Evolutionary conservation across 2,329 filamentous ascomycete species (phyloP).

Genomic region (Fusarium tjaetaba): DNA sequence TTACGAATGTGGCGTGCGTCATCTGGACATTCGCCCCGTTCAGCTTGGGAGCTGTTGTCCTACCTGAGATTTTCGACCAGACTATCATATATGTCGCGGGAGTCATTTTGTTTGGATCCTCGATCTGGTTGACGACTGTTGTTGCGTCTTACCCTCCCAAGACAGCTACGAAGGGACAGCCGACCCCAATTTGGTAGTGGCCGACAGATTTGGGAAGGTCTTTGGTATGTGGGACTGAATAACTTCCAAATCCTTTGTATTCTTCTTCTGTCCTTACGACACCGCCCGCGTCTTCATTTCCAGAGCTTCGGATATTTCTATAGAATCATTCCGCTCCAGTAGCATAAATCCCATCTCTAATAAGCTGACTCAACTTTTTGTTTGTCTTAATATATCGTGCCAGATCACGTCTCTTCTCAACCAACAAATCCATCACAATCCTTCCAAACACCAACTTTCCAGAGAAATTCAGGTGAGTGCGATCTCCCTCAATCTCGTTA

Average conservation of each 20-base stretch:
- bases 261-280: too few relatives aligned
- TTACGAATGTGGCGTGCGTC: background rate
- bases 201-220: too few relatives aligned
- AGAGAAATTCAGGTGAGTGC: slow-evolving; percentile 5
- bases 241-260: too few relatives aligned
- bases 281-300: too few relatives aligned
- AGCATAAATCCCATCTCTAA: background rate
- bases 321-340: background rate
- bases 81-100: background rate
- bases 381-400: background rate
- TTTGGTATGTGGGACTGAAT: too few relatives aligned
- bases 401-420: slow-evolving; percentile 10
- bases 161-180: background rate
- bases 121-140: background rate
- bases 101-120: background rate
- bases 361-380: slow-evolving; percentile 4
- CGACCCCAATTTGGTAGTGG: background rate
- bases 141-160: background rate
- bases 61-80: slow-evolving; percentile 10
- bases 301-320: too few relatives aligned
- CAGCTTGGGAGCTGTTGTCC: background rate
- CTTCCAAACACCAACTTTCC: slow-evolving; percentile 12
- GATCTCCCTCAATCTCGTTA: slow-evolving; percentile 15
- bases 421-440: slow-evolving; percentile 12
- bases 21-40: slow-evolving; percentile 18